A percentile compares a stretch with the other conserved stretches of the same genome.
Conservation (phyloP, 148 eudicot species). For the Polygonum maritimum region DNA sequence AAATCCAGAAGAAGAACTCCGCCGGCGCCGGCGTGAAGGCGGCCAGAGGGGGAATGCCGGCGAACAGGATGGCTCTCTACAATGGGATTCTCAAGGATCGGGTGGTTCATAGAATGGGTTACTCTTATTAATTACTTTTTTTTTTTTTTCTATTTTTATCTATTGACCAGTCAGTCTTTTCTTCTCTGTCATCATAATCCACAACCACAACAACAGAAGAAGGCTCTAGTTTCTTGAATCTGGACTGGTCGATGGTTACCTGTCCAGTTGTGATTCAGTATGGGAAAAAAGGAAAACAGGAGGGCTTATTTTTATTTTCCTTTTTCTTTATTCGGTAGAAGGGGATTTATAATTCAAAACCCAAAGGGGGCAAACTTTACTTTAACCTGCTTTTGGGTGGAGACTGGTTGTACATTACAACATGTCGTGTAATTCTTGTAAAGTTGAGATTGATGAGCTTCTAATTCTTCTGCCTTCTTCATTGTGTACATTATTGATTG, state of each 20-base stretch:
- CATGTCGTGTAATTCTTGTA: too few species aligned
- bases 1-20: conserved; percentile 8
- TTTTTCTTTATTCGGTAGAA: background rate
- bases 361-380: background rate
- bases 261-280: background rate
- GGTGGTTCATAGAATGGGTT: conserved; percentile 42
- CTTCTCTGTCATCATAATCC: background rate
- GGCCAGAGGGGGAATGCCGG: conserved; percentile 38
- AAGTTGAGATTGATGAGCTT: too few species aligned
- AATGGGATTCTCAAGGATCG: conserved; percentile 71
- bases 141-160: background rate
- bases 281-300: background rate
- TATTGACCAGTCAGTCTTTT: background rate
- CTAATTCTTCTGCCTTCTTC: too few species aligned
- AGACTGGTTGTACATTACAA: too few species aligned
- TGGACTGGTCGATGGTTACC: background rate
- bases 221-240: background rate
- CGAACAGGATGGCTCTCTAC: conserved; percentile 64
- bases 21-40: conserved; percentile 8
- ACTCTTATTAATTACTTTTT: conserved; percentile 23
- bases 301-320: background rate
- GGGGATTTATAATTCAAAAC: too few species aligned
- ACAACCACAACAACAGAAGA: background rate
- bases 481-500: too few species aligned
- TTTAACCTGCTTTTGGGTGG: too few species aligned